Evolutionary conservation across 2,329 filamentous ascomycete genomes (phyloP), one percentile per base, ranked within the genome.

Genomic region (Aspergillus texensis): DNA sequence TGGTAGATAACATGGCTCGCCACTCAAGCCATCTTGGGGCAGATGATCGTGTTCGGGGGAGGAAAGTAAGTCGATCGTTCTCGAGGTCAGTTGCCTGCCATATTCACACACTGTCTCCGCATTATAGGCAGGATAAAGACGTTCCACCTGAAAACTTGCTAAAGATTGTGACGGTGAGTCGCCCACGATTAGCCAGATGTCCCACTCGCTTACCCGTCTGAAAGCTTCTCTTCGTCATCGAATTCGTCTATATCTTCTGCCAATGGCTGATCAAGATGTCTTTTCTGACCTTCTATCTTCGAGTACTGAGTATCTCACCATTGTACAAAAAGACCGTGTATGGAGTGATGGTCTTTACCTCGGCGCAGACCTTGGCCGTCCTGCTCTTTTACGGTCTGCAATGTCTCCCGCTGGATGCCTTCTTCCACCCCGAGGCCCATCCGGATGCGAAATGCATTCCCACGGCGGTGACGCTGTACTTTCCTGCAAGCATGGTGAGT

Each of bases 191-290:
- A 1, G 12, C 4, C 12, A 8, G 34, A 34, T n/a, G 16, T 19
- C 50, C 26, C 9, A n/a, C 10, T n/a, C 6, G n/a, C 26, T 53
- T 4, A 34, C 26, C 14, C 50, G 11, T 12, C 50, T 4, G 19
- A 36, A 24, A 63, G 57, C 53, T 63, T 12, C 62, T 63, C 10
- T 60, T 63, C 52, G 58, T 50, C 5, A 60, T 57, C 16, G 62
- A 63, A 55, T 61, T 63, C 26, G 28, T 61, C 6, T 61, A 63
- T 26, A 61, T 63, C 36, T 61, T 59, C 41, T 61, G 59, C 34
- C 62, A 63, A 24, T 61, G 59, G 53, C 24, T 58, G 32, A 61
- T 61, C 62, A 63, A 63, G 14, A 60, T 56, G 11, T 55, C 50
- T 1, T 63, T 63, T 24, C 26, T 63, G 14, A 55, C 50, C 6